Conservation (phyloP, 2,329 filamentous ascomycete species). For the Alternaria infectoria region DNA sequence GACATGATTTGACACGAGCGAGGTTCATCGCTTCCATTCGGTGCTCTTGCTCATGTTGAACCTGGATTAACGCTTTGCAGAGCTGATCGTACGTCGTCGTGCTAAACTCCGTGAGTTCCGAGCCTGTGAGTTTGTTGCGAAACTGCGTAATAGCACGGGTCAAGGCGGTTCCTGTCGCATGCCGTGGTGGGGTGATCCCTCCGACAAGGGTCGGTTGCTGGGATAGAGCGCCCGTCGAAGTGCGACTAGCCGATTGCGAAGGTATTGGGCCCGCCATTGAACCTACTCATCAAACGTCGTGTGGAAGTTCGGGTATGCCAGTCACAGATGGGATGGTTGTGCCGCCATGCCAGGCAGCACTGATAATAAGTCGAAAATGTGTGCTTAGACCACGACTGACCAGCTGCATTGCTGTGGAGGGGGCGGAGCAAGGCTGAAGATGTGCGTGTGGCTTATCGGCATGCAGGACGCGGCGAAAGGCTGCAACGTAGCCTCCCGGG, state of each 20-base stretch:
- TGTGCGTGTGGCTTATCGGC: neutral
- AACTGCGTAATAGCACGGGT: neutral
- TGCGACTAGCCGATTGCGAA: neutral
- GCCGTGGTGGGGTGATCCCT: neutral
- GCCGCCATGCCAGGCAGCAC: no score
- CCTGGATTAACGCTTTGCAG: neutral
- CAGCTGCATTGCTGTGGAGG: slow-evolving; percentile 35
- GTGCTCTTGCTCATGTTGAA: neutral
- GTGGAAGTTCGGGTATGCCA: no score
- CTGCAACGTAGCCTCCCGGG: neutral
- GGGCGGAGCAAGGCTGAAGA: slow-evolving; percentile 20
- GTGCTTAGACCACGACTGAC: no score
- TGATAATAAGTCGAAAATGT: no score
- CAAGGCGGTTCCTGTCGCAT: neutral
- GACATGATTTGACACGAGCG: neutral
- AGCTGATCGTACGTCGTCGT: neutral
- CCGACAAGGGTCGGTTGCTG: neutral
- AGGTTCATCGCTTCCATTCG: neutral
- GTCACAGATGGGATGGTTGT: no score
- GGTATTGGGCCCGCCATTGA: neutral
- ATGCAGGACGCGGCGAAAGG: neutral
- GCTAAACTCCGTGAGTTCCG: neutral
- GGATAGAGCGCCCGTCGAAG: neutral
- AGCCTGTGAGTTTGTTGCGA: neutral
- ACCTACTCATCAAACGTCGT: no score